phyloP scores from a whole-genome alignment of 106 monocot species.

The Vanilla planifolia region DNA sequence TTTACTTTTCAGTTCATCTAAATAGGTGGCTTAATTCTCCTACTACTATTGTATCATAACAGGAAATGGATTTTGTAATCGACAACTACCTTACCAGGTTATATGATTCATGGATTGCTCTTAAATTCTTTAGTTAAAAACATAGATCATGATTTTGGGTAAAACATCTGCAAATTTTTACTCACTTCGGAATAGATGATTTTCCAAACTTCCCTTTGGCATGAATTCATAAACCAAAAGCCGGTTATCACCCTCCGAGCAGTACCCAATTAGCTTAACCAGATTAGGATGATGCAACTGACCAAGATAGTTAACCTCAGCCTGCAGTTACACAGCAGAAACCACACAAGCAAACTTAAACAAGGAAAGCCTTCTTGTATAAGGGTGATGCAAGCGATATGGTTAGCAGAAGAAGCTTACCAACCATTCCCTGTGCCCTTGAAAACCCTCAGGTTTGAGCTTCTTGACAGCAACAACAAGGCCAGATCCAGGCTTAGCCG shows the following conservation, averaged over 20 bases:
- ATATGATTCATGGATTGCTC: too few relatives aligned
- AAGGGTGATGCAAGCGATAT: too few relatives aligned
- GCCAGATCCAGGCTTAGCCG: constrained; percentile 4
- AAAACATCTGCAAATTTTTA: background rate
- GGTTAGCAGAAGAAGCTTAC: background rate
- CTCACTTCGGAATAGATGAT: constrained; percentile 42
- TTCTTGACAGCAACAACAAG: constrained; percentile 11
- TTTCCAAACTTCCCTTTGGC: constrained; percentile 40
- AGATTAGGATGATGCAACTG: constrained; percentile 35
- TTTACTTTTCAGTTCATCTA: background rate
- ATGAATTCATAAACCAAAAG: constrained; percentile 44
- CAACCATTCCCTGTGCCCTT: constrained; percentile 14
- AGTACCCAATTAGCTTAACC: constrained; percentile 37
- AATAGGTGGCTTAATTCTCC: background rate
- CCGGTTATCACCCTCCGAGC: constrained; percentile 25
- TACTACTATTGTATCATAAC: background rate
- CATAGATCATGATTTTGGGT: too few relatives aligned
- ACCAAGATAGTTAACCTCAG: constrained; percentile 34
- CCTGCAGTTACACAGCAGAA: constrained; percentile 2
- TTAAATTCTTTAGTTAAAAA: too few relatives aligned
- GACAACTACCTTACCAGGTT: too few relatives aligned
- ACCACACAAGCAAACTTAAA: background rate
- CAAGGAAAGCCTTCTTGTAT: background rate
- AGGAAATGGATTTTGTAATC: background rate
- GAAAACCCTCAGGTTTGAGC: constrained; percentile 10